Base-by-base conservation (phyloP, 2,329 filamentous ascomycete species). In the Calonectria crousiana region DNA sequence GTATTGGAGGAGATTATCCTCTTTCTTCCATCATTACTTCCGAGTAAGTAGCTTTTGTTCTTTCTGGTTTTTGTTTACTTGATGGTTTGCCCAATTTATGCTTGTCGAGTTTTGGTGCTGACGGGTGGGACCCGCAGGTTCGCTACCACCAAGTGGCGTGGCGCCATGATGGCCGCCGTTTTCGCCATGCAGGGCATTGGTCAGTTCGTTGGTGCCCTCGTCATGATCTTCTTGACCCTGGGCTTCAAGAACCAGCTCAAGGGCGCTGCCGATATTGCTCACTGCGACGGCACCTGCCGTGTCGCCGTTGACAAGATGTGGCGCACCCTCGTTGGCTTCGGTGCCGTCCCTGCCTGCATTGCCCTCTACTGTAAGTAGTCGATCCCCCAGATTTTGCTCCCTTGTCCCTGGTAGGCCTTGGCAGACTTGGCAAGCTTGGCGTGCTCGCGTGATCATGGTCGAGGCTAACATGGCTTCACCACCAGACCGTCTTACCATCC, bases 121-220 rank as follows among this genome's bases (percentile, higher is more conserved):
- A 77, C 53, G 6, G 4, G 56, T 28, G 23, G 6, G 56, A 26
- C 32, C 38, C 10, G n/a, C 34, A 85, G 84, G 69, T 85, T 97
- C 81, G 94, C 95, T 14, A 96, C 93, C 5, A 96, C 94, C 68
- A 95, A 93, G 84, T 96, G 94, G 92, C 88, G 95, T 84, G 95
- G 94, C 78, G 94, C 94, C 77, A 97, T 97, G 93, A 96, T 97
- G 93, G 94, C 92, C 41, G 89, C 94, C 20, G 95, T 97, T 69
- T 97, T 97, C 81, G 94, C 94, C 78, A 96, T 96, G 94, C 95
- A 97, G 84, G 94, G 95, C 77, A 90, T 97, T 67, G 95, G 95
- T 26, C 95, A 97, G 84, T 92, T 97, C 69, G 88, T 88, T 32
- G 94, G 93, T 64, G 94, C 94, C 60, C 90, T 96, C 36, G 88